Base-by-base conservation (phyloP, 257 asterid genomes). In the Oldenlandia corymbosa region DNA sequence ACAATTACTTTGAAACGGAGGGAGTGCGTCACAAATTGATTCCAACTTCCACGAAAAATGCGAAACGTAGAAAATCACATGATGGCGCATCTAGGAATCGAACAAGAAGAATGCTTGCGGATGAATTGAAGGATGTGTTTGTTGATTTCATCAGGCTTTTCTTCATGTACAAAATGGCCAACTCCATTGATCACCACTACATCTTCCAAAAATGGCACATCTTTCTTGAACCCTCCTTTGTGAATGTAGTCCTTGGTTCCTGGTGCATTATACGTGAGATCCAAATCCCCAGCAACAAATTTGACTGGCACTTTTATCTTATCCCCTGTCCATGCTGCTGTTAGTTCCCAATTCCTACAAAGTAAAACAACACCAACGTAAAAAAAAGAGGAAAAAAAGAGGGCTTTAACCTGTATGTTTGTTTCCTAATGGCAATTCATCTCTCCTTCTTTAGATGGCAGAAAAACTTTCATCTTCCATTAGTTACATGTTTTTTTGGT, bases 331-430 rank as follows among this genome's bases (percentile, higher is more conserved):
- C 93, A 88, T 18, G 87, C 49, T 32, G 83, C 91, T n/a, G 85
- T 79, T 12, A 81, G 39, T 64, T 89, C 95, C 95, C 91, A 89
- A 26, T 84, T 84, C 45, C 96, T 88, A 69, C 73, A 78, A n/a
- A n/a, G n/a, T n/a, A n/a, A n/a, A n/a, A n/a, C n/a, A n/a, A n/a
- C n/a, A n/a, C n/a, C n/a, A n/a, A n/a, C n/a, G n/a, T n/a, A n/a
- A n/a, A n/a, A n/a, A n/a, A n/a, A n/a, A n/a, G n/a, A n/a, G n/a
- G n/a, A n/a, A n/a, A n/a, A n/a, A n/a, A n/a, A n/a, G n/a, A n/a
- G n/a, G n/a, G n/a, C n/a, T n/a, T n/a, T n/a, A n/a, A n/a, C n/a
- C n/a, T n/a, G n/a, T n/a, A n/a, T n/a, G n/a, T n/a, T n/a, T n/a
- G n/a, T n/a, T n/a, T n/a, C n/a, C n/a, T n/a, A n/a, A n/a, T n/a